Evolutionary conservation across 2,329 filamentous ascomycete species (phyloP).

Genomic region (Trichothecium sympodiale): DNA sequence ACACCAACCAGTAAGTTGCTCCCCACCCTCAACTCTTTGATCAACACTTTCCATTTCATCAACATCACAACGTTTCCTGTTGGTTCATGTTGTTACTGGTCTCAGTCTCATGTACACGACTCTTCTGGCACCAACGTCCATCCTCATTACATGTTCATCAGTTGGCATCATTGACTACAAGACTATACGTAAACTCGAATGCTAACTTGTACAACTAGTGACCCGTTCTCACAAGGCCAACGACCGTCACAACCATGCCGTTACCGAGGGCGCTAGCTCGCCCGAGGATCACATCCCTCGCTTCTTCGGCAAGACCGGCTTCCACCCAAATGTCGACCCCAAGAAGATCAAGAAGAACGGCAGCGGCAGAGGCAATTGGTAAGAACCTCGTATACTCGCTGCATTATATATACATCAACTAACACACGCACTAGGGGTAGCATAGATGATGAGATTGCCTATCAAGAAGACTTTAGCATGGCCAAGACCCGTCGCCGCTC

Average conservation of each 20-base stretch:
- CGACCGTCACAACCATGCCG: conserved; percentile 77
- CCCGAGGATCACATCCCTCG: conserved; percentile 70
- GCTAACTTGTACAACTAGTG: conserved; percentile 52
- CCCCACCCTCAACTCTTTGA: no score
- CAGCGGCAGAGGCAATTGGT: conserved; percentile 90
- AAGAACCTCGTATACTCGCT: conserved; percentile 23
- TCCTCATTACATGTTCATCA: no score
- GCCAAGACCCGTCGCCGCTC: conserved; percentile 81
- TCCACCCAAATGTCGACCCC: conserved; percentile 69
- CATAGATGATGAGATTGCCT: conserved; percentile 71
- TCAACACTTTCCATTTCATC: no score
- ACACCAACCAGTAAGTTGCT: no score
- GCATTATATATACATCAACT: conserved; percentile 5
- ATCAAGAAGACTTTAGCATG: conserved; percentile 74
- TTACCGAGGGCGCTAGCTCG: conserved; percentile 61
- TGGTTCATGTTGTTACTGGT: no score
- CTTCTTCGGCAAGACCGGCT: conserved; percentile 85
- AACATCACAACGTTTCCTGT: no score
- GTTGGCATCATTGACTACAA: no score
- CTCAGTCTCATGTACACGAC: no score
- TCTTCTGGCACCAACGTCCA: no score
- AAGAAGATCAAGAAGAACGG: conserved; percentile 97
- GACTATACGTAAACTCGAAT: no score
- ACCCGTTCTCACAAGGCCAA: conserved; percentile 95
- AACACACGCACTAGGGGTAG: conserved; percentile 53